A percentile compares a stretch with the other conserved stretches of the same genome.
Conservation (phyloP, 495 filamentous ascomycete genomes). For the Penicillium subrubescens region DNA sequence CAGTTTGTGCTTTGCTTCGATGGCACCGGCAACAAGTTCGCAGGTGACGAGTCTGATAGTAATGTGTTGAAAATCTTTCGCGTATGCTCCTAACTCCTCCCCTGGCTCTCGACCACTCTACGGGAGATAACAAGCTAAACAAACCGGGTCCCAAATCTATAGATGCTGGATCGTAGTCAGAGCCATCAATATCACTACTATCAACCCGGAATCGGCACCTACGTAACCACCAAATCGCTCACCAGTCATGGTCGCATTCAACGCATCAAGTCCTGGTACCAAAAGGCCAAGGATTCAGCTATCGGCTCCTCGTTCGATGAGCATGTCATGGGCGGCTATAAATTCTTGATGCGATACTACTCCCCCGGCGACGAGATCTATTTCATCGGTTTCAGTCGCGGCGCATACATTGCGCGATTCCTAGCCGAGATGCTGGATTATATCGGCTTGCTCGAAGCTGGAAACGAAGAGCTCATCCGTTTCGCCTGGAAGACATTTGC, state of each 20-base stretch:
- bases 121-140: neutral
- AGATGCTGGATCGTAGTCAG: conserved; percentile 60
- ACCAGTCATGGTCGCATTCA: conserved; percentile 65
- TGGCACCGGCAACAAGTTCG: conserved; percentile 87
- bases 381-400: conserved; percentile 84
- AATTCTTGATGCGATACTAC: conserved; percentile 88
- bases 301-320: conserved; percentile 82
- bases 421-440: conserved; percentile 86
- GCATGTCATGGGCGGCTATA: conserved; percentile 83
- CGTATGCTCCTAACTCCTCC: conserved; percentile 31
- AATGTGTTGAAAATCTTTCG: conserved; percentile 88
- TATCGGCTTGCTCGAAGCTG: conserved; percentile 74
- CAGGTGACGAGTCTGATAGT: conserved; percentile 77
- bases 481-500: conserved; percentile 91
- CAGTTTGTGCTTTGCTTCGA: conserved; percentile 84
- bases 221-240: conserved; percentile 67
- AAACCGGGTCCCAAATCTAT: neutral
- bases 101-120: neutral
- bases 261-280: conserved; percentile 71
- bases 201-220: conserved; percentile 80
- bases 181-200: conserved; percentile 48
- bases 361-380: conserved; percentile 75
- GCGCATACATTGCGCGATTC: conserved; percentile 86
- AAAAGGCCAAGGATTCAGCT: conserved; percentile 83
- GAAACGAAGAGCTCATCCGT: conserved; percentile 84